A percentile compares a stretch with the other conserved stretches of the same genome.
These are phyloP conservation scores for Protomyces pachydermus DNA, from an alignment of 1,139 yeast species.

Conservation along the genomic window DNA sequence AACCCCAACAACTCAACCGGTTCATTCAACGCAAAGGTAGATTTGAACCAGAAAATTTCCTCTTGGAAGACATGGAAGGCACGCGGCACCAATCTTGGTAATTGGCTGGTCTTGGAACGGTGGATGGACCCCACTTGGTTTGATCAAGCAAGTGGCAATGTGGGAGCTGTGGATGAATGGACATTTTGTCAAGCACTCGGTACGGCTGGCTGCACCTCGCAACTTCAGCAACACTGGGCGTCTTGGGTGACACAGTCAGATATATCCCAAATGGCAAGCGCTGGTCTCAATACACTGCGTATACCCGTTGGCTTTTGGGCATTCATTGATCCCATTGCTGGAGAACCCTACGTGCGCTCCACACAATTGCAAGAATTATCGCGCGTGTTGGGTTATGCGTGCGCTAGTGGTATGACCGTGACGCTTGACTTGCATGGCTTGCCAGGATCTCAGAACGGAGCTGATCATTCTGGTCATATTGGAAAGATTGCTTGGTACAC, in stretches of 20 bases:
- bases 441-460: constrained; percentile 94
- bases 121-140: constrained; percentile 27
- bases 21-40: neutral
- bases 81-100: constrained; percentile 81
- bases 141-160: constrained; percentile 3
- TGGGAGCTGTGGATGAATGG: constrained; percentile 69
- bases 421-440: constrained; percentile 96
- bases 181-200: constrained; percentile 64
- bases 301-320: constrained; percentile 98
- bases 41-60: constrained; percentile 3
- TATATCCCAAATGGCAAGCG: constrained; percentile 52
- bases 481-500: constrained; percentile 20
- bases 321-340: constrained; percentile 49
- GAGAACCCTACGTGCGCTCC: constrained; percentile 87
- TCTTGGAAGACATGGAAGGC: constrained; percentile 25
- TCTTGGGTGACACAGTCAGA: constrained; percentile 71
- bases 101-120: constrained; percentile 57
- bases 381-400: constrained; percentile 72
- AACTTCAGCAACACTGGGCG: constrained; percentile 68
- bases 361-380: constrained; percentile 63
- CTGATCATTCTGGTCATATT: constrained; percentile 87
- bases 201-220: constrained; percentile 48
- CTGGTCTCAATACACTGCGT: constrained; percentile 71
- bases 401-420: constrained; percentile 57
- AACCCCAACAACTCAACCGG: neutral